Evolutionary conservation across 768 basidiomycete genomes (phyloP).

Genomic region (Macrolepiota fuliginosa): DNA sequence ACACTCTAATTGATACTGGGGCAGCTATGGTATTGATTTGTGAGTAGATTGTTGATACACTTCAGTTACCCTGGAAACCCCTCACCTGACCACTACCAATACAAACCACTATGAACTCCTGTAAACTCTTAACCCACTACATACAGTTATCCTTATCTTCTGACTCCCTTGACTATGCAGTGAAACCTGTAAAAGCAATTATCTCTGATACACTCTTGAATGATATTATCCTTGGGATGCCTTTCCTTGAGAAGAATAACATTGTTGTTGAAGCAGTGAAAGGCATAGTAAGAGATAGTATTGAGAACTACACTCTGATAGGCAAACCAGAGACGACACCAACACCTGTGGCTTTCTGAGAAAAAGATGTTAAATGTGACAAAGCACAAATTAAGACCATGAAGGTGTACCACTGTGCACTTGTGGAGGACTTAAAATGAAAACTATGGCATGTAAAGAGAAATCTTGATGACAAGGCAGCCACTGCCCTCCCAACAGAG

Average conservation of each 20-base stretch:
- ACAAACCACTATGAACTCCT: neutral
- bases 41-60: slow-evolving; percentile 16
- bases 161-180: slow-evolving; percentile 15
- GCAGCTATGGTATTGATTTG: slow-evolving; percentile 30
- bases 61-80: neutral
- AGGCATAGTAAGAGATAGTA: slow-evolving; percentile 15
- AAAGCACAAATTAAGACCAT: neutral
- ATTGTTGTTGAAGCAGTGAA: slow-evolving; percentile 29
- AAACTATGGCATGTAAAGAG: neutral
- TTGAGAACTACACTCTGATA: neutral
- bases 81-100: slow-evolving; percentile 13
- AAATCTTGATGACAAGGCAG: neutral
- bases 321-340: neutral
- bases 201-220: slow-evolving; percentile 22
- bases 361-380: too few relatives aligned
- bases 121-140: slow-evolving; percentile 14
- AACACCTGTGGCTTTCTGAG: too few relatives aligned
- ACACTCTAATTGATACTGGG: slow-evolving; percentile 27
- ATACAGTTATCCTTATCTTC: slow-evolving; percentile 19
- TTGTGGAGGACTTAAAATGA: neutral
- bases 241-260: slow-evolving; percentile 30
- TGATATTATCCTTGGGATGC: slow-evolving; percentile 30
- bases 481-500: neutral
- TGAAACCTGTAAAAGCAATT: slow-evolving; percentile 17
- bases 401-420: neutral